A percentile compares a stretch with the other conserved stretches of the same genome.
These are phyloP conservation scores for Protostelium mycophagum DNA, from an alignment of 78 protist genomes.

Conservation along the genomic window DNA sequence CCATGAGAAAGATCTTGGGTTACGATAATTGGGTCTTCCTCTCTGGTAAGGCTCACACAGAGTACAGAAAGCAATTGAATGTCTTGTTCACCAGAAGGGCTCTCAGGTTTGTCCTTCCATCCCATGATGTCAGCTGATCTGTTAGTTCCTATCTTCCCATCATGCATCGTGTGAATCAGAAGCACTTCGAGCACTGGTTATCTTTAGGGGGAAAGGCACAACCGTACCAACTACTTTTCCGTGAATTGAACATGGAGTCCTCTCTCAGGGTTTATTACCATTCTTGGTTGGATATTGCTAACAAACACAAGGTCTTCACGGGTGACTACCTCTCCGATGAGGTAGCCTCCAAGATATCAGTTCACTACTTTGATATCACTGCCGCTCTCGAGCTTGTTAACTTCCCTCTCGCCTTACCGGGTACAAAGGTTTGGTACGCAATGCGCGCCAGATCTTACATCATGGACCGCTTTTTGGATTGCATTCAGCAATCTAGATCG, in stretches of 20 bases:
- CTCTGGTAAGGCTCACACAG: constrained; percentile 34
- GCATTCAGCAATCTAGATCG: constrained; percentile 12
- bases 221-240: neutral
- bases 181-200: constrained; percentile 41
- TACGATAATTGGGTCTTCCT: neutral
- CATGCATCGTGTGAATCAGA: constrained; percentile 30
- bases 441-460: constrained; percentile 43
- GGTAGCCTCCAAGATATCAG: neutral
- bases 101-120: neutral
- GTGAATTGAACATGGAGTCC: neutral
- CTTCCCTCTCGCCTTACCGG: constrained; percentile 59
- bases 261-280: neutral
- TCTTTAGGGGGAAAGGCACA: constrained; percentile 1
- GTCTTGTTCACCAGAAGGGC: constrained; percentile 68
- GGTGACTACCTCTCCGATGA: neutral
- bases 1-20: neutral
- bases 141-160: constrained; percentile 43
- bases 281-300: neutral
- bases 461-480: constrained; percentile 21
- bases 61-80: constrained; percentile 41
- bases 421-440: constrained; percentile 41
- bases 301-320: neutral
- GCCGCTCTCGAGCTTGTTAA: neutral
- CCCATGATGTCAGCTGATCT: neutral
- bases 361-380: neutral